Percentiles rank a stretch among this genome's conserved stretches.
Conservation (phyloP, 495 filamentous ascomycete species). For the Hapsidospora chrysogenum region DNA sequence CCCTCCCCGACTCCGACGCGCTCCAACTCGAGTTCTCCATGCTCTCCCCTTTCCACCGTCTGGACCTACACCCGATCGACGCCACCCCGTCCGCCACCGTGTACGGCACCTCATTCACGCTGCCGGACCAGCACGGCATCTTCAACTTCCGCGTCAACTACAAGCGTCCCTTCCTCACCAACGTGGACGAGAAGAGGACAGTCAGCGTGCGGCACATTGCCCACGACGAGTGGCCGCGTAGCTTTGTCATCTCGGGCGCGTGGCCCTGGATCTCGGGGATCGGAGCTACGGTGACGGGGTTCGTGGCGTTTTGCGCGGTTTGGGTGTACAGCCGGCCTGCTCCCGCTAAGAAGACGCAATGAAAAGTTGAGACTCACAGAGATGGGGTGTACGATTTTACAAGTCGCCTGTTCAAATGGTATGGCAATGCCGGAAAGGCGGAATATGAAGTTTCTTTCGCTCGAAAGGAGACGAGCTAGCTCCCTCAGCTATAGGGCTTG, state of each 20-base stretch:
- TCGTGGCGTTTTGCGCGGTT: constrained; percentile 65
- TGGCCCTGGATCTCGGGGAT: constrained; percentile 95
- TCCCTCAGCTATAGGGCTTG: too few relatives aligned
- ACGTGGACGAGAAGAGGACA: constrained; percentile 84
- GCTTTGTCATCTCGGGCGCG: constrained; percentile 73
- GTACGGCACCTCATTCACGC: constrained; percentile 58
- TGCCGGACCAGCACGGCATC: constrained; percentile 94
- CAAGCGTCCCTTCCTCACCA: constrained; percentile 80
- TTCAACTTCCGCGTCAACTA: constrained; percentile 96
- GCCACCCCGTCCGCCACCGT: constrained; percentile 51
- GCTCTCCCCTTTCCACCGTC: constrained; percentile 96
- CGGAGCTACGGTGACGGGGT: constrained; percentile 65
- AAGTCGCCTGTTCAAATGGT: too few relatives aligned
- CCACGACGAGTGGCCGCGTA: constrained; percentile 89
- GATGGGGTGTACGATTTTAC: too few relatives aligned
- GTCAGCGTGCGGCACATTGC: constrained; percentile 92
- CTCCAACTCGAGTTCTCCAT: constrained; percentile 95
- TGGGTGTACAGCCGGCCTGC: constrained; percentile 78
- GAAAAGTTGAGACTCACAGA: constrained; percentile 5
- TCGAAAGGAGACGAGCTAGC: too few relatives aligned
- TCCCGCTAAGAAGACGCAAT: constrained; percentile 57
- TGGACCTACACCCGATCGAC: constrained; percentile 42
- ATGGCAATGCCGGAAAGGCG: too few relatives aligned
- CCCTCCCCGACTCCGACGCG: constrained; percentile 45
- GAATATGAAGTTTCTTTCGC: too few relatives aligned